Evolutionary conservation across 306 rosid genomes (phyloP), one percentile per base, ranked within the genome.

Genomic region (Vigna hirtella): DNA sequence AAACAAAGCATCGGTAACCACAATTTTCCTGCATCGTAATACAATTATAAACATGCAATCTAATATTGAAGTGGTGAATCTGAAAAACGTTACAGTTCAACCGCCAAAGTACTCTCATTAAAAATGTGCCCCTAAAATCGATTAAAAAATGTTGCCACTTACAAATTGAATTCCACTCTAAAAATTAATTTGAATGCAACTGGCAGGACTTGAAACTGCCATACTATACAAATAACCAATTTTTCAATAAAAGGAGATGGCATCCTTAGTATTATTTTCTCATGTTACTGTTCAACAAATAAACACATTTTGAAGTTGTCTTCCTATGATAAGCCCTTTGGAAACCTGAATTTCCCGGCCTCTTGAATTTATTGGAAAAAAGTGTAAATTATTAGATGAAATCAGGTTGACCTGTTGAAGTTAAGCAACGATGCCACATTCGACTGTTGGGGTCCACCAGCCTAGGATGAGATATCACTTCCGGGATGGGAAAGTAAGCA

Each of bases 391-490:
- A 66, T 81, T 79, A 95, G 66, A 88, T 16, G 79, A 95, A 96
- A 79, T 96, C 99, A 4, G 99, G 99, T 83, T 96, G 99, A 78
- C 99, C 98, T 0, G 98, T 96, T 12, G 99, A 96, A 62, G 99
- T 96, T 84, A 96, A 81, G 90, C 98, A 93, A 79, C 97, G 98
- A 83, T 93, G 99, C 99, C 99, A 96, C 99, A 93, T 96, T 84
- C 98, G 83, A 72, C 99, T 93, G 85, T 96, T 96, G 7, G 88
- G 97, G 72, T 96, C 98, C 72, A 96, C 90, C 81, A 85, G 64
- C 70, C 98, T 88, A 24, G 97, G 91, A 77, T 91, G 86, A 18
- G 94, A 90, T 82, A 95, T 95, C 58, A 95, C 99, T 88, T 95
- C 98, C 0, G 98, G 96, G 72, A 96, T 96, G 9, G 99, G 99